phyloP scores from a whole-genome alignment of 1,284 basidiomycete genomes.

The Veloporphyrellus conicus region DNA sequence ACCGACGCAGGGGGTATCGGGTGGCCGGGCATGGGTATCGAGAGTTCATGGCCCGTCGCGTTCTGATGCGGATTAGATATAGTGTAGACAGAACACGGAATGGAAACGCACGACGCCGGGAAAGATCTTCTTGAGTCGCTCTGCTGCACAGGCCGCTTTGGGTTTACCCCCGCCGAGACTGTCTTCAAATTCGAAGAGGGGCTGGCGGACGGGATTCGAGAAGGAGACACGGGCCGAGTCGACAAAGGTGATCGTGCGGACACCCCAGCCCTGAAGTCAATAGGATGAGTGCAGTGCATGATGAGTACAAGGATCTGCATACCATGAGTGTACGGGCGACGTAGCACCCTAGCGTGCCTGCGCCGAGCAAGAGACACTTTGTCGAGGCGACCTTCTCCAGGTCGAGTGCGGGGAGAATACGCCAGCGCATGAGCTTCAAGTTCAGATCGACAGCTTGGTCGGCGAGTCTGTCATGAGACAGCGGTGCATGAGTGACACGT shows the following conservation, averaged over 20 bases:
- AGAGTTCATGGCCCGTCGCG: conserved; percentile 69
- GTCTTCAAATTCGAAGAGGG: conserved; percentile 92
- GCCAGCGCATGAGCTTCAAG: conserved; percentile 97
- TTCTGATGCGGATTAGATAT: conserved; percentile 48
- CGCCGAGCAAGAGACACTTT: conserved; percentile 83
- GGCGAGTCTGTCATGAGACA: conserved; percentile 59
- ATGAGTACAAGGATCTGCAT: conserved; percentile 14
- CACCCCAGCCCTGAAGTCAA: conserved; percentile 79
- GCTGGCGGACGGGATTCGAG: conserved; percentile 95
- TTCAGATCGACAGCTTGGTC: conserved; percentile 97
- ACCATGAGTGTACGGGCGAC: conserved; percentile 89
- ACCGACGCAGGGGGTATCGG: conserved; percentile 66
- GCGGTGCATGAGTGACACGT: background rate
- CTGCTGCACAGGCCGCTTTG: conserved; percentile 90
- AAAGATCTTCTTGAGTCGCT: conserved; percentile 82
- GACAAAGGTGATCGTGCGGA: conserved; percentile 88
- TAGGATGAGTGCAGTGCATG: background rate
- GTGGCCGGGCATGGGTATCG: conserved; percentile 97
- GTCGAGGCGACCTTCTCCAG: conserved; percentile 83
- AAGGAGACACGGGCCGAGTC: conserved; percentile 91
- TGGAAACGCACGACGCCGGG: conserved; percentile 70
- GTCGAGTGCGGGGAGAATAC: conserved; percentile 86
- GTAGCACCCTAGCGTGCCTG: conserved; percentile 96
- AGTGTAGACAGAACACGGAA: background rate
- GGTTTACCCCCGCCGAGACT: conserved; percentile 90